Evolutionary conservation across 2,329 filamentous ascomycete species (phyloP).

Genomic region (Paradendryphiella salina): DNA sequence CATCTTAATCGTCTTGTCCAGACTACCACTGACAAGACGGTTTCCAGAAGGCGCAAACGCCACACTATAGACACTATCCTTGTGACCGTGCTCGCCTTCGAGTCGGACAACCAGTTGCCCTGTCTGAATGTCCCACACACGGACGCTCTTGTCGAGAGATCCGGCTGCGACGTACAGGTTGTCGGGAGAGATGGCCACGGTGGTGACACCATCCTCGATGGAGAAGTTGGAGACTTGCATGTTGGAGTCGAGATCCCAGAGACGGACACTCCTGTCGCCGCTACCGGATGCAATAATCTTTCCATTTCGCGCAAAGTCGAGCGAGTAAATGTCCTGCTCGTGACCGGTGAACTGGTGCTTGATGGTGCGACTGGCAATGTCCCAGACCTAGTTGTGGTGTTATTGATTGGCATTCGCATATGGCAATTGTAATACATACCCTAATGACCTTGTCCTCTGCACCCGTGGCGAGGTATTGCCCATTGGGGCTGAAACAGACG

Average conservation of each 20-base stretch:
- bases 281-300: conserved; percentile 94
- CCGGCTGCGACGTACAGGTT: conserved; percentile 93
- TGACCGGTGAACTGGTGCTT: conserved; percentile 94
- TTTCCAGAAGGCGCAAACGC: conserved; percentile 93
- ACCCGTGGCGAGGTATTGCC: conserved; percentile 89
- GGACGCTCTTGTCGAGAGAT: conserved; percentile 94
- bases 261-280: conserved; percentile 88
- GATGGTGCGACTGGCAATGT: conserved; percentile 80
- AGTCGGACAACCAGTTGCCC: conserved; percentile 88
- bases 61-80: conserved; percentile 95
- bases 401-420: conserved; percentile 7
- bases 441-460: conserved; percentile 97
- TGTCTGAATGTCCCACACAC: conserved; percentile 89
- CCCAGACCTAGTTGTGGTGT: conserved; percentile 73
- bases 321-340: conserved; percentile 96
- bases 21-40: conserved; percentile 88
- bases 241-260: conserved; percentile 92
- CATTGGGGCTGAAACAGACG: conserved; percentile 97
- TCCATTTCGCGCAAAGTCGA: conserved; percentile 93
- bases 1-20: conserved; percentile 99
- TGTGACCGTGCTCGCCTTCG: conserved; percentile 91
- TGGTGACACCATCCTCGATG: conserved; percentile 97
- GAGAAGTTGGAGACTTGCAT: conserved; percentile 80
- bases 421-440: conserved; percentile 58
- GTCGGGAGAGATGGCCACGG: conserved; percentile 94